Percentiles rank a stretch among this genome's conserved stretches.
Evolutionary conservation across 2,329 filamentous ascomycete species (phyloP).

Genomic region (Diaporthe sp.): DNA sequence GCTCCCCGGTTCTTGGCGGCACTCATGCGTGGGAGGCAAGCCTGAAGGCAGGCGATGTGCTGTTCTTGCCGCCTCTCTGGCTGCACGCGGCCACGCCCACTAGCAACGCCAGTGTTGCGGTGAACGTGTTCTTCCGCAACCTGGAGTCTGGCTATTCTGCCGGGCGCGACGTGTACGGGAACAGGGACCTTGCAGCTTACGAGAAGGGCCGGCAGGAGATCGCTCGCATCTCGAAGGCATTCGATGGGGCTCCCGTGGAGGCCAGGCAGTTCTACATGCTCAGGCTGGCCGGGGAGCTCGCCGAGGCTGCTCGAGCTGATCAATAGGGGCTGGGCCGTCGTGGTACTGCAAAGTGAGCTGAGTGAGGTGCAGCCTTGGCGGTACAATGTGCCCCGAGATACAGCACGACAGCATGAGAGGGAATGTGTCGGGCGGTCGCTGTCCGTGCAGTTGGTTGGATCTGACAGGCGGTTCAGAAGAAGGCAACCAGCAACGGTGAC

Average conservation of each 20-base stretch:
- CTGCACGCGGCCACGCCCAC: conserved; percentile 79
- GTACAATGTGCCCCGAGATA: too few relatives aligned
- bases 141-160: conserved; percentile 77
- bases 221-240: conserved; percentile 74
- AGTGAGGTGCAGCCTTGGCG: not conserved
- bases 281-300: conserved; percentile 78
- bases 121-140: conserved; percentile 92
- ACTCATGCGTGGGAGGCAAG: conserved; percentile 77
- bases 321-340: not conserved
- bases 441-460: not conserved
- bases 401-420: not conserved
- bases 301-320: conserved; percentile 18
- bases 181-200: conserved; percentile 86
- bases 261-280: conserved; percentile 82
- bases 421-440: too few relatives aligned
- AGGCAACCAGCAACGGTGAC: not conserved
- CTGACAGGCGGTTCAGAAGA: not conserved
- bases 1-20: conserved; percentile 54
- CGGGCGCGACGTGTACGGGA: conserved; percentile 89
- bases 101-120: conserved; percentile 76
- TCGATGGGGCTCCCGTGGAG: conserved; percentile 75
- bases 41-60: conserved; percentile 79
- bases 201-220: conserved; percentile 84
- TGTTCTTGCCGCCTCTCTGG: conserved; percentile 89
- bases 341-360: not conserved